phyloP scores from a whole-genome alignment of 306 rosid genomes.

The Coriaria nepalensis region DNA sequence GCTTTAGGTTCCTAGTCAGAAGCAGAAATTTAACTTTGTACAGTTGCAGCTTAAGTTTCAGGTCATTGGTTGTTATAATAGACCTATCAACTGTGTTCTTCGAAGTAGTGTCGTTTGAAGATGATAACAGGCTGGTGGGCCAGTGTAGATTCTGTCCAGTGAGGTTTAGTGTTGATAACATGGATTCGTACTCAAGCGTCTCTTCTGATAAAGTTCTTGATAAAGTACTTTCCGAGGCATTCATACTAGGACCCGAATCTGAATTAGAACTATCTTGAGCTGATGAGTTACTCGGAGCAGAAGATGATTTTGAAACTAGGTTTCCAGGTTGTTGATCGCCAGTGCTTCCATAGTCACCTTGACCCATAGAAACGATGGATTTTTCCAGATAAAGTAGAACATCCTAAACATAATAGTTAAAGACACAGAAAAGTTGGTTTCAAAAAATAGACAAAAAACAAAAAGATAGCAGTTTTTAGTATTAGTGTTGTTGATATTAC shows the following conservation, averaged over 20 bases:
- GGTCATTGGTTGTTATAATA: conserved; percentile 43
- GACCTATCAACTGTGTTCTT: conserved; percentile 56
- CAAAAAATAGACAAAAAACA: too few relatives aligned
- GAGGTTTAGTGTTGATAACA: conserved; percentile 41
- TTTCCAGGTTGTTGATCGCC: conserved; percentile 48
- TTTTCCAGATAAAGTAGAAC: conserved; percentile 75
- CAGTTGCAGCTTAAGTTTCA: conserved; percentile 89
- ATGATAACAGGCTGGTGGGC: conserved; percentile 33
- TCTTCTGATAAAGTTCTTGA: conserved; percentile 70
- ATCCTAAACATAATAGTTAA: conserved; percentile 40
- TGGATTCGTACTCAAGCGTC: conserved; percentile 60
- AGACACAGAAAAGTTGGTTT: too few relatives aligned
- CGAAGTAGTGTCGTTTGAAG: conserved; percentile 43
- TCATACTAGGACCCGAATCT: conserved; percentile 50
- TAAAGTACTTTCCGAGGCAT: conserved; percentile 51
- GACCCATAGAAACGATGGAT: conserved; percentile 58
- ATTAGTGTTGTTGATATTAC: too few relatives aligned
- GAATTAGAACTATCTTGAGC: conserved; percentile 49
- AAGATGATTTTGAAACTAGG: conserved; percentile 45
- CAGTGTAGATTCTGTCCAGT: conserved; percentile 47
- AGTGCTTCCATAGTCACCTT: conserved; percentile 50
- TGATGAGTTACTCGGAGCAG: conserved; percentile 37
- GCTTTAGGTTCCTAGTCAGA: conserved; percentile 79
- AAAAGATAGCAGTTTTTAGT: too few relatives aligned
- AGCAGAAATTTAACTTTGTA: conserved; percentile 88